Evolutionary conservation across 768 basidiomycete species (phyloP), one percentile per base, ranked within the genome.

Genomic region (Saitozyma podzolica): DNA sequence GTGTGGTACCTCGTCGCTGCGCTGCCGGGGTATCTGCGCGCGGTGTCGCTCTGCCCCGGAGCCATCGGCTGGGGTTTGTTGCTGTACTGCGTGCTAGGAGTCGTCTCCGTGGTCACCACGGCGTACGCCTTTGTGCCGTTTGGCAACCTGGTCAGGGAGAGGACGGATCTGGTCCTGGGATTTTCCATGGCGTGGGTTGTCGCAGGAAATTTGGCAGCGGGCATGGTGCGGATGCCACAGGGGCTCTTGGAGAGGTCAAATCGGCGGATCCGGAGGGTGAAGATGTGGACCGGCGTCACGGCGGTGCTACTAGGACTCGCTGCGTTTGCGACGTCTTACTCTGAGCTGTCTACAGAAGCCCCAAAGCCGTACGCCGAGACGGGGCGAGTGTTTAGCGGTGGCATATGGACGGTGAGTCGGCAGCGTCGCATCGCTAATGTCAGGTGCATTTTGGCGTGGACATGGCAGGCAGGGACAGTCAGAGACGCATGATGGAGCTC

Each of bases 41-140:
- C 80, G 11, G 84, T 84, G 17, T 83, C 86, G 0, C 71, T 75
- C 4, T 74, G 76, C 8, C 82, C 83, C 0, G 84, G 82, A 11
- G 82, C 80, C 67, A 85, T 84, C 5, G 85, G 84, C 50, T 79
- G 80, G 1, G 86, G 86, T 14, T 84, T 88, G 81, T 74, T 86
- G 19, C 80, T 87, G 2, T 87, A 87, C 57, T 83, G 85, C 57
- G 50, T 91, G 41, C 81, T 90, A 51, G 84, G 85, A 55, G 83
- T 92, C 20, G 84, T 86, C 39, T 87, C 86, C 59, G 85, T 89
- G 14, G 89, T 90, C 81, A 92, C 91, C 0, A 90, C 90, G 58
- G 91, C 91, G 0, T 92, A 94, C 80, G 91, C 91, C 1, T 94
- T 92, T 68, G 90, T 94, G 11, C 91, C 91, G 3, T 89, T 89